Conservation (phyloP, 257 asterid genomes). For the Datura wrightii region DNA sequence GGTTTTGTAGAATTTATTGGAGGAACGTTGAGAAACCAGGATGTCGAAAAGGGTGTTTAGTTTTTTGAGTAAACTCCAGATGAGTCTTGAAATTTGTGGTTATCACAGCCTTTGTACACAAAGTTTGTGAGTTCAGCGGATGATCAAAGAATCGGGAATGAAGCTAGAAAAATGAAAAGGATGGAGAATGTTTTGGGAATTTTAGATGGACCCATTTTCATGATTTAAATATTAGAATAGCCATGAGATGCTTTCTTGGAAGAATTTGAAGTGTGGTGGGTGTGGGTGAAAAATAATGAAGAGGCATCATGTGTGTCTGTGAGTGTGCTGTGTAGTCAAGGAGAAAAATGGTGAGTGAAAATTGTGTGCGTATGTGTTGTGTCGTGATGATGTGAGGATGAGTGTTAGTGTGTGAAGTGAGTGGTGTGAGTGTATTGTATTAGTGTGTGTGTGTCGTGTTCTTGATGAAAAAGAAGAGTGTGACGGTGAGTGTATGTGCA, state of each 20-base stretch:
- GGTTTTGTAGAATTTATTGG: conserved; percentile 66
- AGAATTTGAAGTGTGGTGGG: not conserved
- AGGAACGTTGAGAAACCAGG: conserved; percentile 61
- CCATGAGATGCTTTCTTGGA: not conserved
- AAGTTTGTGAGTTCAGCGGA: conserved; percentile 50
- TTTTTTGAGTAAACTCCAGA: conserved; percentile 48
- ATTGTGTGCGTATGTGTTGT: no score
- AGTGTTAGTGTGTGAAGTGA: no score
- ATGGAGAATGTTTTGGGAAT: conserved; percentile 30
- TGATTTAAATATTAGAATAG: conserved; percentile 30
- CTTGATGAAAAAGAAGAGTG: no score
- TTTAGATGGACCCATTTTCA: conserved; percentile 56
- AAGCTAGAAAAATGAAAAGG: conserved; percentile 31
- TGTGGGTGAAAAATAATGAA: no score
- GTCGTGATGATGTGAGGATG: no score
- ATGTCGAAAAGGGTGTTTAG: conserved; percentile 51
- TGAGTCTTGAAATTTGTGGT: conserved; percentile 61
- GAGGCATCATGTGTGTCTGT: no score
- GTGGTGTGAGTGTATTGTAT: no score
- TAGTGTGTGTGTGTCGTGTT: no score
- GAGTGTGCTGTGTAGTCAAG: no score
- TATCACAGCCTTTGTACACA: conserved; percentile 88
- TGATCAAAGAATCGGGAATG: conserved; percentile 37
- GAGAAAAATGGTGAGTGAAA: no score
- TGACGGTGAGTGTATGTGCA: no score